These are phyloP conservation scores for Bassia scoparia DNA, from an alignment of 148 eudicot genomes.

Conservation along the genomic window DNA sequence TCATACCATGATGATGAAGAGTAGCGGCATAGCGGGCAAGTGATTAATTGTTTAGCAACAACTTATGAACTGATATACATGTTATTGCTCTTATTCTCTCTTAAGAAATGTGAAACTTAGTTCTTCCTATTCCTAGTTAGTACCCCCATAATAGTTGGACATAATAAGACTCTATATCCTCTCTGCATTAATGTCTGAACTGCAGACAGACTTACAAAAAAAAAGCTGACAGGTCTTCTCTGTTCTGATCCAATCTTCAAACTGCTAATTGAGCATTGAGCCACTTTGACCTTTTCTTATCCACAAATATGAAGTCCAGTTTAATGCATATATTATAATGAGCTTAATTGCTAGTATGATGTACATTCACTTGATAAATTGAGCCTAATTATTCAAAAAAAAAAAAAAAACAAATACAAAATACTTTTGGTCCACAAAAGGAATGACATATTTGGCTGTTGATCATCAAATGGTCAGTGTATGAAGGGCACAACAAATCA, in stretches of 20 bases:
- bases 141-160: neutral
- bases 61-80: too few species aligned
- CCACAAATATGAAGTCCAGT: neutral
- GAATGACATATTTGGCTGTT: neutral
- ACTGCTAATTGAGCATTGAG: neutral
- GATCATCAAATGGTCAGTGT: neutral
- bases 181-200: neutral
- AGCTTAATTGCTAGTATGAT: too few species aligned
- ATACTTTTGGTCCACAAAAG: constrained; percentile 8
- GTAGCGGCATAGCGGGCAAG: too few species aligned
- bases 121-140: too few species aligned
- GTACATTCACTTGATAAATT: neutral
- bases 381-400: constrained; percentile 8
- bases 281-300: neutral
- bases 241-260: neutral
- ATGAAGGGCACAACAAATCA: neutral
- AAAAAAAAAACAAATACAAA: neutral
- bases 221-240: neutral
- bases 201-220: neutral
- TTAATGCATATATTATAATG: neutral
- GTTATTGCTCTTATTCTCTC: too few species aligned
- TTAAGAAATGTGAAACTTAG: too few species aligned
- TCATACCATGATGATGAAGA: too few species aligned
- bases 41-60: too few species aligned
- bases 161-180: neutral